Evolutionary conservation across 768 basidiomycete genomes (phyloP).

Genomic region (Termitomyces sp.): DNA sequence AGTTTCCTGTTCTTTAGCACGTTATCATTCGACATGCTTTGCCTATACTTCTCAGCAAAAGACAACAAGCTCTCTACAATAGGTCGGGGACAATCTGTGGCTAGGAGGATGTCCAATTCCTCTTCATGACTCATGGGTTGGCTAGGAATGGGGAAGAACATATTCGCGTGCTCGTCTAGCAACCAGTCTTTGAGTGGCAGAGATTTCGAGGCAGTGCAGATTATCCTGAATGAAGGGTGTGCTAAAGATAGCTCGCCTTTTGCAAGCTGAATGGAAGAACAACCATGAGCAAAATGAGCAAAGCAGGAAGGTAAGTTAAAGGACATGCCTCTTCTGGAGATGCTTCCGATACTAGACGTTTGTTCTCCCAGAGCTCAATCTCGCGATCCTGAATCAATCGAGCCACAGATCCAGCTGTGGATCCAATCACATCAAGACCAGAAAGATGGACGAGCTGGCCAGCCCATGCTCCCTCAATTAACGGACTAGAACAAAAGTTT

Average conservation of each 20-base stretch:
- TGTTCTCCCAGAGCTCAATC: slow-evolving; percentile 59
- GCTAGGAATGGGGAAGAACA: slow-evolving; percentile 60
- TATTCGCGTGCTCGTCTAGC: slow-evolving; percentile 60
- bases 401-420: slow-evolving; percentile 59
- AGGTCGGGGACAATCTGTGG: slow-evolving; percentile 42
- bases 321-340: slow-evolving; percentile 37
- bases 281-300: neutral
- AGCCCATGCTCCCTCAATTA: slow-evolving; percentile 55
- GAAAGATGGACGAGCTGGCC: slow-evolving; percentile 55
- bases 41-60: slow-evolving; percentile 57
- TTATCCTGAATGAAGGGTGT: slow-evolving; percentile 56
- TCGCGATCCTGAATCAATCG: slow-evolving; percentile 59
- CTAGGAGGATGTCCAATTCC: slow-evolving; percentile 41
- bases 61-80: slow-evolving; percentile 36
- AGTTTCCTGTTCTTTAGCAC: slow-evolving; percentile 59
- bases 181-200: slow-evolving; percentile 67
- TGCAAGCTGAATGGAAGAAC: slow-evolving; percentile 15
- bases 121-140: slow-evolving; percentile 55
- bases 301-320: neutral
- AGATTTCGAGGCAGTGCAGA: slow-evolving; percentile 60
- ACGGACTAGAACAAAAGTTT: slow-evolving; percentile 3
- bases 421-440: slow-evolving; percentile 59
- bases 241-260: slow-evolving; percentile 41
- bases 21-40: slow-evolving; percentile 48
- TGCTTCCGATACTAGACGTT: slow-evolving; percentile 49